Evolutionary conservation across 805 yeast genomes (phyloP), one percentile per base, ranked within the genome.

Genomic region (Priceomyces melissophilus): DNA sequence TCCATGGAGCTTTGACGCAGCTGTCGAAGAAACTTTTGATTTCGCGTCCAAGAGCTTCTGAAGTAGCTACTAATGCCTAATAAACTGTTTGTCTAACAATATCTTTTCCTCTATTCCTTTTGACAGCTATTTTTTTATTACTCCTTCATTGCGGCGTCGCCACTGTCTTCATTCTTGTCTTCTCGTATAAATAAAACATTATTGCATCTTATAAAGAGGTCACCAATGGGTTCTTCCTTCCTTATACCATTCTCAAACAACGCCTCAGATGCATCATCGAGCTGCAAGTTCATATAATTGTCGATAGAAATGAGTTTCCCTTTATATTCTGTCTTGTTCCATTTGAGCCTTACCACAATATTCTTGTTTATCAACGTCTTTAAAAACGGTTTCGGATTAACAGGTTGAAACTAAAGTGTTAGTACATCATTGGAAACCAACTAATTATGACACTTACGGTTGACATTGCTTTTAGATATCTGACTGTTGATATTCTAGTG

Each of bases 301-400:
- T 93, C 99, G 16, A 87, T 84, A 1, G 96, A 80, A 3, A 81
- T 63, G 33, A 93, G 72, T 14, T 61, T 75, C 1, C 99, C 99
- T 44, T 69, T 76, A 62, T 93, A 93, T 60, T 89, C 95, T 9
- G 96, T 85, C 48, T 78, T 78, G 55, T 89, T 91, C 84, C 96
- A 93, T 59, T 93, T 93, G 46, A 93, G 74, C 42, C 89, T 78
- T 14, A 93, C 91, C 10, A 81, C 66, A 10, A 91, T 89, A 27
- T 67, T 71, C 43, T 82, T 74, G 41, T 83, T 81, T n/a, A 84
- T 72, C 33, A 93, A 76, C 16, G 85, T 82, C 46, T 82, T 82
- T 35, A 93, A 71, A 52, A 82, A 93, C n/a, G 96, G 96, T 58
- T 86, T 89, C 11, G 97, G 97, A 54, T 88, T 87, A 15, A 84